Percentiles rank a stretch among this genome's conserved stretches.
These are phyloP conservation scores for Lathyrus oleraceus DNA, from an alignment of 306 rosid species.

Conservation along the genomic window DNA sequence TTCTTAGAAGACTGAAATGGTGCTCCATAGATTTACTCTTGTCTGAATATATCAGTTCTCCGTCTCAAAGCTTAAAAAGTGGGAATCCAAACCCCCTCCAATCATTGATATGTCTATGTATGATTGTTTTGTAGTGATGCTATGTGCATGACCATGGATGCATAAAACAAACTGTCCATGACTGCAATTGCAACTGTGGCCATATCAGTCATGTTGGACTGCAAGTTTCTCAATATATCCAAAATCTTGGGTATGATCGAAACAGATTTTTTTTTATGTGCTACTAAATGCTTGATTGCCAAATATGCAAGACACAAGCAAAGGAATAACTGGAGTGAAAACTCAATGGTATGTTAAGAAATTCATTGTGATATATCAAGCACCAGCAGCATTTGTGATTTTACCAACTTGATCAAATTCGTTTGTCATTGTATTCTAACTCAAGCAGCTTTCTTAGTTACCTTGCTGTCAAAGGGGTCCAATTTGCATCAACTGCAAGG, in stretches of 20 bases:
- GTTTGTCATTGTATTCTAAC: background rate
- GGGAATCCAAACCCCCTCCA: background rate
- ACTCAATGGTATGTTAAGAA: background rate
- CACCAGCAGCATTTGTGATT: constrained; percentile 11
- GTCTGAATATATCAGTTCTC: background rate
- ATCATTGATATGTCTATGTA: background rate
- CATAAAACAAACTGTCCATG: background rate
- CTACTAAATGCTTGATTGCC: constrained; percentile 25
- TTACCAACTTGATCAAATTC: constrained; percentile 12
- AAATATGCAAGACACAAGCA: background rate
- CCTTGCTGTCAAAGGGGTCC: background rate
- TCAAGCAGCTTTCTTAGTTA: background rate
- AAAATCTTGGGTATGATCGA: background rate
- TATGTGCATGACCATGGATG: background rate
- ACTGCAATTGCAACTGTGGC: background rate
- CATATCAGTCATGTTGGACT: background rate
- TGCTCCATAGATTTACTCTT: background rate
- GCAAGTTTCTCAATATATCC: background rate
- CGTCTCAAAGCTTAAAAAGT: background rate
- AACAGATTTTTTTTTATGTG: background rate
- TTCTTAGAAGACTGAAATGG: no score
- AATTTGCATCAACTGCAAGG: constrained; percentile 4
- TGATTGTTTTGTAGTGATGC: background rate
- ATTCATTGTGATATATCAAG: background rate
- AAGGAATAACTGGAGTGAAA: constrained; percentile 4